Evolutionary conservation across 768 basidiomycete genomes (phyloP).

Genomic region (Suillus sp.): DNA sequence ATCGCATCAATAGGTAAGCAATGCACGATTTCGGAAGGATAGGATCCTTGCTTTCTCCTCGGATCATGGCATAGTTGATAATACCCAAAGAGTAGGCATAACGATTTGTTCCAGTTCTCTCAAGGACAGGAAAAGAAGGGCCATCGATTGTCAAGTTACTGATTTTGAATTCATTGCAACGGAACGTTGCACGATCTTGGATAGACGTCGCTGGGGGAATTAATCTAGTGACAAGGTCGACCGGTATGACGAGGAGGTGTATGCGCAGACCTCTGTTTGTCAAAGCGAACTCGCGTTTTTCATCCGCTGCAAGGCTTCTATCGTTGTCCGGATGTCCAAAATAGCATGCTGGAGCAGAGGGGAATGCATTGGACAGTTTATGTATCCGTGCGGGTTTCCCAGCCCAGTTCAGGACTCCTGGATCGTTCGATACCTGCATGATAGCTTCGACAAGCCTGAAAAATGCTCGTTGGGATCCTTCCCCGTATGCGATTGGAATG

Average conservation of each 20-base stretch:
- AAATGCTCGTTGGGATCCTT: background rate
- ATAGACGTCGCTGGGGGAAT: background rate
- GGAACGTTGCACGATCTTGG: background rate
- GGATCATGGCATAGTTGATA: constrained; percentile 2
- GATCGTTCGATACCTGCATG: background rate
- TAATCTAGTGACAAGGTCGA: background rate
- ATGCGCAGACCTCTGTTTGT: background rate
- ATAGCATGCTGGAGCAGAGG: background rate
- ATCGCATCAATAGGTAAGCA: background rate
- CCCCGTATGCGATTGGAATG: background rate
- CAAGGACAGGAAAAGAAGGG: background rate
- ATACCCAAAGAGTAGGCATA: constrained; percentile 3
- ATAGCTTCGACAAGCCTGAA: background rate
- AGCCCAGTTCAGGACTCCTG: background rate
- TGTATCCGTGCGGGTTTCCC: background rate
- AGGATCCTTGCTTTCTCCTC: background rate
- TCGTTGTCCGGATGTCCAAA: background rate
- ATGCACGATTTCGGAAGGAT: constrained; percentile 1
- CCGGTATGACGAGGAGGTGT: background rate
- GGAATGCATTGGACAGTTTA: background rate
- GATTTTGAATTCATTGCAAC: background rate
- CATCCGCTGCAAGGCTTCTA: background rate
- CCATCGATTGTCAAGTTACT: background rate
- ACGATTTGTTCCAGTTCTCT: constrained; percentile 2
- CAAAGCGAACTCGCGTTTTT: background rate